A percentile compares a stretch with the other conserved stretches of the same genome.
Conservation (phyloP, 306 rosid species). For the Glycyrrhiza uralensis region DNA sequence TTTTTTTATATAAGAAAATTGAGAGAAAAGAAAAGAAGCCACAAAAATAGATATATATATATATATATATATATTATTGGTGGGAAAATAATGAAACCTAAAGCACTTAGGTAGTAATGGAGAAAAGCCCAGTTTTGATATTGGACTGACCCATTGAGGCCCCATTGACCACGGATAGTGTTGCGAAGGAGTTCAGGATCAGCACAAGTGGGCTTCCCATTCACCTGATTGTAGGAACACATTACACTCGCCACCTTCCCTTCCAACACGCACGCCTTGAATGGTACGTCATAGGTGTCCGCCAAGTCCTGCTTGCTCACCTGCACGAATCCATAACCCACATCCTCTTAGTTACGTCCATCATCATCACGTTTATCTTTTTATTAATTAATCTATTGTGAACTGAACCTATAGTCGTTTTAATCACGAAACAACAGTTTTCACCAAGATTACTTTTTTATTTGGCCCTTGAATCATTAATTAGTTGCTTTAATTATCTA, state of each 20-base stretch:
- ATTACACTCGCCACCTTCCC: constrained; percentile 91
- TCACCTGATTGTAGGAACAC: constrained; percentile 98
- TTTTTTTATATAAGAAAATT: background rate
- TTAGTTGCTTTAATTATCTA: background rate
- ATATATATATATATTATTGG: too few relatives aligned
- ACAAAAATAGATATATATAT: too few relatives aligned
- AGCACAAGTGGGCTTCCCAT: constrained; percentile 94
- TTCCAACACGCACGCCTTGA: constrained; percentile 73
- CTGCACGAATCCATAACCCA: constrained; percentile 26
- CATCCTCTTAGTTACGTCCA: background rate
- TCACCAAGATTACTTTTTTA: too few relatives aligned
- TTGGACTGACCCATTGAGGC: constrained; percentile 66
- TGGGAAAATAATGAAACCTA: too few relatives aligned
- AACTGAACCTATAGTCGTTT: too few relatives aligned
- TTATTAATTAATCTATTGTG: too few relatives aligned
- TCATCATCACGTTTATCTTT: too few relatives aligned
- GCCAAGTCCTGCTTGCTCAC: constrained; percentile 82
- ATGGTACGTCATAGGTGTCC: constrained; percentile 85
- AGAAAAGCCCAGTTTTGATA: background rate
- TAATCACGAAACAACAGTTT: too few relatives aligned
- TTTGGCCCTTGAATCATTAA: background rate
- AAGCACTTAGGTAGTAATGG: too few relatives aligned
- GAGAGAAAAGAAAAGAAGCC: background rate
- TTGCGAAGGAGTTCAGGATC: constrained; percentile 70
- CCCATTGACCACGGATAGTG: constrained; percentile 84